These are phyloP conservation scores for Salvia splendens DNA, from an alignment of 257 asterid genomes.

Conservation along the genomic window DNA sequence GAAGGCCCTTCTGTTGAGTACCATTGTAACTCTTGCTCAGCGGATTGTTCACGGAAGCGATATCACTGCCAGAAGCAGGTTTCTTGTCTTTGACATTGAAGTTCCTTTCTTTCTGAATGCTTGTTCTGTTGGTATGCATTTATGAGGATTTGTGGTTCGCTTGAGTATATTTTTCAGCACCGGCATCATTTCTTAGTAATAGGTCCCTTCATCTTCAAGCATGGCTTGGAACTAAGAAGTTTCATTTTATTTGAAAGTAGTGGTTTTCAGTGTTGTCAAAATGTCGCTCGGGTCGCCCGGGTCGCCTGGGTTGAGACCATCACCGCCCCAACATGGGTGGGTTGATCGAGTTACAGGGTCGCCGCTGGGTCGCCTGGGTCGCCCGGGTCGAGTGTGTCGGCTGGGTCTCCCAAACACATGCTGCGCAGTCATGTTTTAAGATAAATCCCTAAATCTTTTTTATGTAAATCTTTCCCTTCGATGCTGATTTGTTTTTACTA, in stretches of 20 bases:
- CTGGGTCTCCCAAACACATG: no score
- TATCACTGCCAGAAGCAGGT: constrained; percentile 99
- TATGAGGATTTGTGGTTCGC: constrained; percentile 21
- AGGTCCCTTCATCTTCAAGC: neutral
- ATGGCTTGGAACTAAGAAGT: neutral
- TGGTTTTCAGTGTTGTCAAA: no score
- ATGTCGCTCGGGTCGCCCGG: no score
- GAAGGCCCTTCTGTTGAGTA: constrained; percentile 90
- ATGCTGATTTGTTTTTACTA: no score
- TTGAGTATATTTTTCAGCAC: constrained; percentile 19
- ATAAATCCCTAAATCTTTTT: no score
- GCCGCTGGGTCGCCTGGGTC: no score
- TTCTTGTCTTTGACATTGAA: constrained; percentile 28
- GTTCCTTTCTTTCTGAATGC: constrained; percentile 17
- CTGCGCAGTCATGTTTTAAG: no score
- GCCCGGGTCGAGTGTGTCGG: no score
- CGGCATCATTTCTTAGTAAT: constrained; percentile 1
- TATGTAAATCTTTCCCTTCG: no score
- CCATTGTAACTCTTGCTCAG: constrained; percentile 96
- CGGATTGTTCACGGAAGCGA: constrained; percentile 96
- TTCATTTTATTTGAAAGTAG: neutral
- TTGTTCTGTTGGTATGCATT: constrained; percentile 25
- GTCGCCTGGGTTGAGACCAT: no score
- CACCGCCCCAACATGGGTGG: no score
- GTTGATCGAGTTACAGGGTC: no score